Evolutionary conservation across 148 eudicot species (phyloP).

Genomic region (Rhododendron henanense): DNA sequence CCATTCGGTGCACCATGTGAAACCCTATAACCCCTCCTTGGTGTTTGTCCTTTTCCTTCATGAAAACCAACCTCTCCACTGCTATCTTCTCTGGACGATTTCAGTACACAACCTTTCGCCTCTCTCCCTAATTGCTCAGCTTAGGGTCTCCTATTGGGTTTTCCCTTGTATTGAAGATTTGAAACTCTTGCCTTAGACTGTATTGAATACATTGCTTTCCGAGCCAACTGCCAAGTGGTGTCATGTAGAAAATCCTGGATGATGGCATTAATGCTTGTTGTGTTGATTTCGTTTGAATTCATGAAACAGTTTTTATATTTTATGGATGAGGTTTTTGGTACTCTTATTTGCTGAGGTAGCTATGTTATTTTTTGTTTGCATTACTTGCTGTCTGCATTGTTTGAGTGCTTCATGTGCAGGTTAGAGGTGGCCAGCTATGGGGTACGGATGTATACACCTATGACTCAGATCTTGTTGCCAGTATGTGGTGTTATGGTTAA

Average conservation of each 20-base stretch:
- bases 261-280: background rate
- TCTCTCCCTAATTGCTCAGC: background rate
- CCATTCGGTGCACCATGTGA: too few species aligned
- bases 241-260: background rate
- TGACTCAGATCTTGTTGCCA: conserved; percentile 99
- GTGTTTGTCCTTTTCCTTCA: too few species aligned
- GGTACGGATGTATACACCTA: conserved; percentile 96
- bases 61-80: too few species aligned
- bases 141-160: background rate
- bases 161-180: background rate
- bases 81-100: too few species aligned
- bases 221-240: background rate
- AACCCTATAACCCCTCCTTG: too few species aligned
- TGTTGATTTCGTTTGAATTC: background rate
- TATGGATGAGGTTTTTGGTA: too few species aligned
- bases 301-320: background rate
- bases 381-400: conserved; percentile 1
- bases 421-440: conserved; percentile 97
- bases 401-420: conserved; percentile 48
- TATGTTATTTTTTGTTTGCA: background rate
- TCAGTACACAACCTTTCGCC: too few species aligned
- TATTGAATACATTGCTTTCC: background rate
- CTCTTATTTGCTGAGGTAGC: background rate
- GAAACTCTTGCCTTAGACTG: background rate
- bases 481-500: conserved; percentile 37